Base-by-base conservation (phyloP, 2,329 filamentous ascomycete species). In the Pleurostoma richardsiae region DNA sequence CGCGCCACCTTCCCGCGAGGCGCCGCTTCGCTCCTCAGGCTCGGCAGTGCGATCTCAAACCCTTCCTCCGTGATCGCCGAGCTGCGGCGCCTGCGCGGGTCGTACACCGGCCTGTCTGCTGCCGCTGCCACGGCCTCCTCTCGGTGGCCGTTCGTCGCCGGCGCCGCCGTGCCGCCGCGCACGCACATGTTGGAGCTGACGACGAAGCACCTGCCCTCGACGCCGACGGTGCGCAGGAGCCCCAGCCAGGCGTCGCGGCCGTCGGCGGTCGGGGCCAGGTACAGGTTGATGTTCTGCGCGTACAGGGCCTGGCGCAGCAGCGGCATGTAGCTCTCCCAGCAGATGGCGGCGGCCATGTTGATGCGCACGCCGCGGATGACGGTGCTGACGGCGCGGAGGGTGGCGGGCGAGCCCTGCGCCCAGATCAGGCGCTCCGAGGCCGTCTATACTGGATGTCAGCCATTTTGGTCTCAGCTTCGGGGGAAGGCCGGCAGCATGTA, bases 321-420 rank as follows among this genome's bases (percentile, higher is more conserved):
- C 0, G 91, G 91, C 90, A 96, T 96, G 69, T 92, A 95, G 65
- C 88, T 96, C 66, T 97, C 91, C 91, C 91, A 96, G 73, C 91
- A 96, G 54, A 97, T 95, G 4, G 90, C 92, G 3, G 87, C 83
- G 0, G 86, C 91, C 49, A 96, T 78, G 47, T 88, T 92, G 50
- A 96, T 69, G 52, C 82, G 83, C 3, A 90, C 80, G 43, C 89
- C 90, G 50, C 85, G 85, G 62, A 96, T 90, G 28, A 74, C 80
- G 1, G 90, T 90, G 29, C 82, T 85, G 1, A 96, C 82, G 4
- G 90, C 91, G 52, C 82, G 81, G 29, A 96, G 76, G 4, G 89
- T 94, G 1, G 80, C 80, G 0, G 91, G 82, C 3, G 83, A 85
- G 39, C 90, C 91, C 62, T 95, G 88, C 0, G 88, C 90, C 91